Conservation (phyloP, 208 protist species). For the Tritrichomonas foetus region DNA sequence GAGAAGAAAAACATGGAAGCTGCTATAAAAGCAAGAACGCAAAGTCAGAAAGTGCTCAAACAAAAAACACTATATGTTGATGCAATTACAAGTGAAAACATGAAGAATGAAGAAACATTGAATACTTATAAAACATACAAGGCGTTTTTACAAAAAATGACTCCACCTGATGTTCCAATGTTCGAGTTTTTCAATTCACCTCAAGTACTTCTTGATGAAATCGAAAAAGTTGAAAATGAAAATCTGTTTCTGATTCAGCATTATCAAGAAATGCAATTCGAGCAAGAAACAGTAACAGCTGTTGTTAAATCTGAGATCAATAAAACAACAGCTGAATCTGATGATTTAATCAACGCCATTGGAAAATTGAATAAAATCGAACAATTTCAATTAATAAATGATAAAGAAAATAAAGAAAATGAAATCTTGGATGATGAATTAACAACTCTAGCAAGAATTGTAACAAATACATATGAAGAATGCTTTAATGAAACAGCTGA, state of each 20-base stretch:
- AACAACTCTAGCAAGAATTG: not conserved
- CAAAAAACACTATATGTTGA: not conserved
- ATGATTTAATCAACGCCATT: not conserved
- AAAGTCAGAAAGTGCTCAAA: not conserved
- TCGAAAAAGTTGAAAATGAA: conserved; percentile 27
- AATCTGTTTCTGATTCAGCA: conserved; percentile 31
- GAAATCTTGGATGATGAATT: not conserved
- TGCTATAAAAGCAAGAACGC: not conserved
- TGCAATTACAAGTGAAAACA: not conserved
- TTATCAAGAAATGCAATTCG: not conserved
- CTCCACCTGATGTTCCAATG: not conserved
- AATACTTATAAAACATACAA: not conserved
- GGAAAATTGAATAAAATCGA: not conserved
- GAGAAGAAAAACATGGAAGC: not conserved
- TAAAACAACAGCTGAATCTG: not conserved
- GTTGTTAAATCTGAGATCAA: not conserved
- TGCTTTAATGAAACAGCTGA: not conserved
- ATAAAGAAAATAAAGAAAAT: not conserved
- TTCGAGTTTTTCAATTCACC: not conserved
- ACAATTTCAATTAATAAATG: not conserved
- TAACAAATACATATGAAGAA: not conserved
- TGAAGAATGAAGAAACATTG: not conserved
- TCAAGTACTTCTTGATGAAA: not conserved
- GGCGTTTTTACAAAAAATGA: not conserved
- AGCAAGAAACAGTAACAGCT: not conserved